Conservation (phyloP, 1,284 basidiomycete species). For the Anthracocystis panici-leucophaei region DNA sequence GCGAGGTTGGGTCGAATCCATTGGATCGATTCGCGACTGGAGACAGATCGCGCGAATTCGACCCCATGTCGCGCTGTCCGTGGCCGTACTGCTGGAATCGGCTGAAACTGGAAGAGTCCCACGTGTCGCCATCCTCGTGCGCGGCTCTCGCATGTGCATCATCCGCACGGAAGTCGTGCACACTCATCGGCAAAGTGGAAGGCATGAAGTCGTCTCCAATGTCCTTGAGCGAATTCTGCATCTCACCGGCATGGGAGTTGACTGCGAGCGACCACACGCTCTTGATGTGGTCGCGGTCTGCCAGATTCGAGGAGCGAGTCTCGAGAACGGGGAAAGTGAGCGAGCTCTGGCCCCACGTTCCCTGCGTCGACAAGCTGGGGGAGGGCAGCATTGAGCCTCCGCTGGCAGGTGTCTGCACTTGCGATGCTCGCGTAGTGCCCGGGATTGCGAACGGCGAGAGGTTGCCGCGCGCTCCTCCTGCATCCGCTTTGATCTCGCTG, state of each 20-base stretch:
- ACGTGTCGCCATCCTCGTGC: slow-evolving; percentile 19
- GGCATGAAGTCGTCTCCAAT: slow-evolving; percentile 62
- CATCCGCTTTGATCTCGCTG: slow-evolving; percentile 58
- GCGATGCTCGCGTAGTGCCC: slow-evolving; percentile 34
- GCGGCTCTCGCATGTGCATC: slow-evolving; percentile 17
- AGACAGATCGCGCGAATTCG: slow-evolving; percentile 35
- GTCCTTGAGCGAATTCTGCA: slow-evolving; percentile 59
- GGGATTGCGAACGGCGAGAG: slow-evolving; percentile 40
- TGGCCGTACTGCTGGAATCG: slow-evolving; percentile 43
- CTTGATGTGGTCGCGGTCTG: slow-evolving; percentile 59
- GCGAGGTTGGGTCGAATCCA: slow-evolving; percentile 46
- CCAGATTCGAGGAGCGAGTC: slow-evolving; percentile 37
- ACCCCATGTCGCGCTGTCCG: slow-evolving; percentile 22
- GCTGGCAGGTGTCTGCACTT: slow-evolving; percentile 47
- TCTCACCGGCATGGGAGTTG: slow-evolving; percentile 47
- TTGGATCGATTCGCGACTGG: slow-evolving; percentile 33
- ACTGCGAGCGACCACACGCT: slow-evolving; percentile 59
- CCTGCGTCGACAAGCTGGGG: slow-evolving; percentile 50
- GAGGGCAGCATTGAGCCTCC: slow-evolving; percentile 51
- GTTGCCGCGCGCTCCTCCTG: slow-evolving; percentile 24
- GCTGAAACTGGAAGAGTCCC: slow-evolving; percentile 28
- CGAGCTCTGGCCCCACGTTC: slow-evolving; percentile 60
- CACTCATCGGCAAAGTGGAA: slow-evolving; percentile 50
- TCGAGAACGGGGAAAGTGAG: slow-evolving; percentile 56
- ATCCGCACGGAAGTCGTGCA: slow-evolving; percentile 55